Percentiles rank a stretch among this genome's conserved stretches.
These are phyloP conservation scores for Ceratobasidium sp. DNA, from an alignment of 1,284 basidiomycete genomes.

Conservation along the genomic window DNA sequence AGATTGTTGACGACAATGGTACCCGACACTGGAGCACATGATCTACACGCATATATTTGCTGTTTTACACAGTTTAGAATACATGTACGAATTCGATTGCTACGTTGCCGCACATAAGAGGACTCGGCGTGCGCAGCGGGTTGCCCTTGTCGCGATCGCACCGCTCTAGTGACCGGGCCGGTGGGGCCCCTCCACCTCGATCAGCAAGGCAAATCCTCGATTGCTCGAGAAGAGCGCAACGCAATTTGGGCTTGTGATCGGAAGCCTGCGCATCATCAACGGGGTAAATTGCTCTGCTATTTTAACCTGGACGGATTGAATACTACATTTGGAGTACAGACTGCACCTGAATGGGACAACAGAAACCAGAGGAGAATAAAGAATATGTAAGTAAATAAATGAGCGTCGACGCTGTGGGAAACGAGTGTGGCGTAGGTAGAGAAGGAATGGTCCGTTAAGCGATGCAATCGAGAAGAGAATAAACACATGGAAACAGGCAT, in stretches of 20 bases:
- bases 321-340: slow-evolving; percentile 9
- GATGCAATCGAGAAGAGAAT: not conserved
- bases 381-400: not conserved
- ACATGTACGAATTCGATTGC: not conserved
- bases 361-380: not conserved
- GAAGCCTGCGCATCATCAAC: not conserved
- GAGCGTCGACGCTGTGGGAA: slow-evolving; percentile 14
- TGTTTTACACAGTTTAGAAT: not conserved
- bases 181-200: not conserved
- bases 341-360: not conserved
- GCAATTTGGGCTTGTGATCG: not conserved
- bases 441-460: not conserved
- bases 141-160: not conserved
- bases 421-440: not conserved
- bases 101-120: not conserved
- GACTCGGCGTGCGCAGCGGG: not conserved
- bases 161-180: not conserved
- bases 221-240: not conserved
- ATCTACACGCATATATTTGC: not conserved
- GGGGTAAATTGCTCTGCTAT: not conserved
- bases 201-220: not conserved
- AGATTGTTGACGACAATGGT: slow-evolving; percentile 12
- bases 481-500: not conserved
- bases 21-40: slow-evolving; percentile 17
- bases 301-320: not conserved